Evolutionary conservation across 306 rosid species (phyloP), one percentile per base, ranked within the genome.

Genomic region (Vigna reflexopilosa): DNA sequence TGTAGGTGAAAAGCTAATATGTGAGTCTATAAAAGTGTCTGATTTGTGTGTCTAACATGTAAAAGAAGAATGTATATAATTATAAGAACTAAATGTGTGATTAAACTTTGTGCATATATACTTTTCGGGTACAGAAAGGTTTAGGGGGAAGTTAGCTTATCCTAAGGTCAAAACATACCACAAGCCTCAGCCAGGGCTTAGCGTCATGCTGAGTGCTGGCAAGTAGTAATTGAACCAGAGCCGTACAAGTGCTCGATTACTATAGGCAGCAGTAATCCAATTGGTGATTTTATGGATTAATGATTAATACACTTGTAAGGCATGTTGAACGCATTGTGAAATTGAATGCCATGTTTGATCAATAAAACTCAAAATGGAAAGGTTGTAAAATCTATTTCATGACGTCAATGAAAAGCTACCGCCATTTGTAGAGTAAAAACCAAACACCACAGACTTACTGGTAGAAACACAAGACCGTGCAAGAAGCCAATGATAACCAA

Each of bases 391-490:
- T 34, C 52, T 3, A 56, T 54, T 3, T 59, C 51, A 40, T 9
- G 14, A 64, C 12, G 16, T 51, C 20, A 75, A 34, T 15, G 3
- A 55, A 50, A 67, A 63, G 55, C 65, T 16, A 30, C 32, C 49
- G 19, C 71, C 45, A 61, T 56, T 67, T 38, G 68, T 80, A 20
- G n/a, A 74, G 68, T 73, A 64, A 83, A 34, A 70, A 3, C 45
- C 45, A 75, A 64, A 70, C 62, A 56, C 69, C 32, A 42, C 13
- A 59, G 8, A 89, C 97, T 90, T 89, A 89, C 98, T 1, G 98
- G 98, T 76, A 95, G 85, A 81, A 95, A 88, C 77, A 95, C 96
- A 10, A 95, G 98, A 63, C 98, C 98, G 19, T 95, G 98, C 79
- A 92, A 86, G 91, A 95, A 95, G 82, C 98, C 98, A 73, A 95